Base-by-base conservation (phyloP, 257 asterid species). In the Paulownia fortunei region DNA sequence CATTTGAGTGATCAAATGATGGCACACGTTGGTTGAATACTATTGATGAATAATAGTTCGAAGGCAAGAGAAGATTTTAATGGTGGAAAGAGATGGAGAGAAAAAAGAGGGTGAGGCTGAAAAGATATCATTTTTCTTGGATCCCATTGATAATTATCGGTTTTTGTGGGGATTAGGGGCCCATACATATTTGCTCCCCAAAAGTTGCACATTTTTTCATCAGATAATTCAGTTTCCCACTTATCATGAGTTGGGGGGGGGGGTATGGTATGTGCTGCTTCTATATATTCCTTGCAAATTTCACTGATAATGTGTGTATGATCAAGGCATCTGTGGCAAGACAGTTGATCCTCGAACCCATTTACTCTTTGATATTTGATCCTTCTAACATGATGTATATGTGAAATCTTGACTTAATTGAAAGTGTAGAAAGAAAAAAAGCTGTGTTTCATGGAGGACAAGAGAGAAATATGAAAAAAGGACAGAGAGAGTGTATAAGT, bases 141-240 rank as follows among this genome's bases (percentile, higher is more conserved):
- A 84, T 82, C 77, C 88, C 85, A 66, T 76, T 56, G 71, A 32
- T 74, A 80, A 73, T 74, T 64, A 71, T 68, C 70, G 63, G 84
- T 71, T 69, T n/a, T 84, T 81, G 83, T 76, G 80, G 84, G 78
- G 80, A 60, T 69, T 80, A 71, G 65, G 87, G 90, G 85, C 87
- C 88, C 88, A 80, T 82, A 46, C 62, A 75, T 82, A 82, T 82
- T 82, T 87, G 88, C 91, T 87, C 86, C 91, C 88, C 87, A 78
- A 84, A 87, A 87, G 91, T 83, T 79, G 86, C 90, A 79, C 88
- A 82, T 34, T 73, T 79, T 42, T 77, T 76, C 83, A 58, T 51
- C 69, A 62, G 79, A 83, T 69, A 54, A 60, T 69, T 76, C 75
- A 65, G n/a, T 36, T 76, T 65, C 77, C 79, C 81, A 67, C 69